Conservation (phyloP, 2,329 filamentous ascomycete species). For the Exophiala mesophila region DNA sequence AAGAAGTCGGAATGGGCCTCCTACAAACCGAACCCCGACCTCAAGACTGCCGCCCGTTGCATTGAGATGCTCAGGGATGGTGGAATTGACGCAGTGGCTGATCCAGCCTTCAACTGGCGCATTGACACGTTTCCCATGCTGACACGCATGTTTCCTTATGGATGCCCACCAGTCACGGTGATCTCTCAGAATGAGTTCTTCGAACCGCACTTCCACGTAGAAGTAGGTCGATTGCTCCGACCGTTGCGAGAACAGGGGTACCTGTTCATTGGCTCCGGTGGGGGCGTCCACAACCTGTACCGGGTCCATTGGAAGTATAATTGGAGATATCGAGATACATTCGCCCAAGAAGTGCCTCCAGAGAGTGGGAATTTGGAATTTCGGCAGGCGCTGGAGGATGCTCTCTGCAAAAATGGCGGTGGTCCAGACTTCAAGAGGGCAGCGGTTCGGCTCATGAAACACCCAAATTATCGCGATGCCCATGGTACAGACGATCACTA, state of each 20-base stretch:
- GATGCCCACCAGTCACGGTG: slow-evolving; percentile 60
- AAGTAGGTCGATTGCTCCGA: slow-evolving; percentile 53
- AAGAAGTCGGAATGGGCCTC: slow-evolving; percentile 59
- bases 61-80: slow-evolving; percentile 46
- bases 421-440: slow-evolving; percentile 52
- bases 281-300: slow-evolving; percentile 66
- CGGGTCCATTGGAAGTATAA: slow-evolving; percentile 63
- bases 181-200: slow-evolving; percentile 51
- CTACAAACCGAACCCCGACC: slow-evolving; percentile 58
- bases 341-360: slow-evolving; percentile 55
- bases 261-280: slow-evolving; percentile 57
- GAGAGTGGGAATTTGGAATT: slow-evolving; percentile 60
- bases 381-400: slow-evolving; percentile 59
- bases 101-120: slow-evolving; percentile 62
- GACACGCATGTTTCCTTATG: slow-evolving; percentile 62
- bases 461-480: slow-evolving; percentile 60
- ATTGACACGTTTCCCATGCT: slow-evolving; percentile 66
- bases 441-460: slow-evolving; percentile 62
- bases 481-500: slow-evolving; percentile 68
- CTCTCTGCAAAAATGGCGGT: slow-evolving; percentile 46
- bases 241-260: slow-evolving; percentile 51
- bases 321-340: slow-evolving; percentile 60
- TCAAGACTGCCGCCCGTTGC: slow-evolving; percentile 47
- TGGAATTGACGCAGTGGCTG: slow-evolving; percentile 51
- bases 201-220: slow-evolving; percentile 53